phyloP scores from a whole-genome alignment of 805 yeast genomes.

The Yamadazyma endophytica region DNA sequence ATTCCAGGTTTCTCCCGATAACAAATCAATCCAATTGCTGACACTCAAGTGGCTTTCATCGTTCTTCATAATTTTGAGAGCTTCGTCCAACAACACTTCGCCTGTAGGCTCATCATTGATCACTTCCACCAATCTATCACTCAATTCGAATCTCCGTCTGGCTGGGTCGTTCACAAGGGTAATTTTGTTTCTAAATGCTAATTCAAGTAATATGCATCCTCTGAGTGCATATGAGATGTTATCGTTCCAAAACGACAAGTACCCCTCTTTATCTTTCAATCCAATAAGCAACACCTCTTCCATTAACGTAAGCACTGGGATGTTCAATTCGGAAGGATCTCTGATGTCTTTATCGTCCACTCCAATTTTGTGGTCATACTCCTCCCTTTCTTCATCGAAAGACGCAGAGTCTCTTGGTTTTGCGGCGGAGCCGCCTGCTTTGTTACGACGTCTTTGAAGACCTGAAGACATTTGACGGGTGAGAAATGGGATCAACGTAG shows the following conservation, averaged over 20 bases:
- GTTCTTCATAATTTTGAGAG: conserved; percentile 81
- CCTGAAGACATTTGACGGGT: conserved; percentile 49
- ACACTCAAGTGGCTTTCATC: conserved; percentile 78
- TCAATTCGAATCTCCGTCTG: conserved; percentile 79
- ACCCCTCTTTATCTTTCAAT: conserved; percentile 92
- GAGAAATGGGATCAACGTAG: too few species aligned
- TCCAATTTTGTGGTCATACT: conserved; percentile 60
- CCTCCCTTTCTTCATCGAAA: conserved; percentile 17
- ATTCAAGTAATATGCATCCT: conserved; percentile 88
- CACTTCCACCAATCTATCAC: conserved; percentile 86
- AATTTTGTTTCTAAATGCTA: conserved; percentile 87
- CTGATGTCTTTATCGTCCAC: conserved; percentile 72
- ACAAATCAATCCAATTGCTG: conserved; percentile 87
- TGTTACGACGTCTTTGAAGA: conserved; percentile 68
- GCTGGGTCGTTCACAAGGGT: conserved; percentile 89
- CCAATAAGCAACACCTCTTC: conserved; percentile 95
- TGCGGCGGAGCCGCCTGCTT: conserved; percentile 16
- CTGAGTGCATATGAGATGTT: conserved; percentile 93
- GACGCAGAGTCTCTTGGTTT: conserved; percentile 17
- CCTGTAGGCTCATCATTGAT: conserved; percentile 86
- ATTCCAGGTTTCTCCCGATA: conserved; percentile 97
- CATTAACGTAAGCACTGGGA: conserved; percentile 85
- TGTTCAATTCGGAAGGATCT: conserved; percentile 33
- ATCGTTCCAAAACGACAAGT: conserved; percentile 96
- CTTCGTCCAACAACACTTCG: conserved; percentile 91